Percentiles rank a stretch among this genome's conserved stretches.
Evolutionary conservation across 169 alveolate genomes (phyloP).

Genomic region (Fabrea salina): DNA sequence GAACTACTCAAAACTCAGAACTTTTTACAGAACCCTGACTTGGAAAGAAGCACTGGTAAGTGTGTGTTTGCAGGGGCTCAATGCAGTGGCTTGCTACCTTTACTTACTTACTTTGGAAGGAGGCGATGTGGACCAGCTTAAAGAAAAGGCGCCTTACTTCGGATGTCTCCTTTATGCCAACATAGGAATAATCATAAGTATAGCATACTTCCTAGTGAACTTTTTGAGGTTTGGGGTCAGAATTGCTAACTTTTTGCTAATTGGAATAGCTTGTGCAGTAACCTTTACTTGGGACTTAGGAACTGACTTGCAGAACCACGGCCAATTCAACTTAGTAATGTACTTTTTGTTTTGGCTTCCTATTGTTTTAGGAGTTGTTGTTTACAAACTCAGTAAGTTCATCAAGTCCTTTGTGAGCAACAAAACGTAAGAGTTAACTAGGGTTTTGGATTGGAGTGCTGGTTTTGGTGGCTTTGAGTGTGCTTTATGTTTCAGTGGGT

Average conservation of each 20-base stretch:
- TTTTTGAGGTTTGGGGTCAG: not conserved
- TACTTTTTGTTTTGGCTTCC: not conserved
- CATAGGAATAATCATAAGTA: not conserved
- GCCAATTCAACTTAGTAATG: not conserved
- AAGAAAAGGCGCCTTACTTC: not conserved
- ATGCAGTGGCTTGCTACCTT: not conserved
- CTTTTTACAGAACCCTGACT: no score
- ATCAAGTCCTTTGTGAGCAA: not conserved
- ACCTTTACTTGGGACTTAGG: slow-evolving; percentile 6
- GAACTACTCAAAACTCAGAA: no score
- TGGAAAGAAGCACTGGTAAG: no score
- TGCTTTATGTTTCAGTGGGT: not conserved
- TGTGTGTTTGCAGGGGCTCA: no score
- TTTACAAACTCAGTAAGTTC: not conserved
- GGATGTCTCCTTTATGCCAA: not conserved
- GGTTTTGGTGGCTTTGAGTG: not conserved
- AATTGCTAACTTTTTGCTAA: not conserved
- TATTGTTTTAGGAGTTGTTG: not conserved
- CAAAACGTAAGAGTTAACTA: not conserved
- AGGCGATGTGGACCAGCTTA: not conserved
- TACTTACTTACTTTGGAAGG: slow-evolving; percentile 25
- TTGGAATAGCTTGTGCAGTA: not conserved
- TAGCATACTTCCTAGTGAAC: not conserved
- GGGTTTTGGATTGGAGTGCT: not conserved
- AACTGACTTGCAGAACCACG: slow-evolving; percentile 3